These are phyloP conservation scores for Gaeumannomyces tritici DNA, from an alignment of 2,329 filamentous ascomycete species.

Conservation along the genomic window DNA sequence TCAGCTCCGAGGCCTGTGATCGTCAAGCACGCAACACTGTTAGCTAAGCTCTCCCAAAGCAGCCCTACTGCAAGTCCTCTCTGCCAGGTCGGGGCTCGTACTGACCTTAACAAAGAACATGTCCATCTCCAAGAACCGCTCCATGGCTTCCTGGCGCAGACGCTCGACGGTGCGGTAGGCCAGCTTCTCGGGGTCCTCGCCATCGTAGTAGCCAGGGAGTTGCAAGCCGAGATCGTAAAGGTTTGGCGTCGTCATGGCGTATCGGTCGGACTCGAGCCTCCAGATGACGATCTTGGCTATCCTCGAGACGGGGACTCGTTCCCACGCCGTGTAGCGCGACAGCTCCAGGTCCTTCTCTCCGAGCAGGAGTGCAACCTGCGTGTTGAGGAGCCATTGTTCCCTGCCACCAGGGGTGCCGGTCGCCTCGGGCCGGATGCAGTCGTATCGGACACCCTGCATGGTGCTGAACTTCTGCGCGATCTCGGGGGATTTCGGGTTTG, in stretches of 20 bases:
- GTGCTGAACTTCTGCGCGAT: conserved; percentile 45
- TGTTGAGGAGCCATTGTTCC: conserved; percentile 58
- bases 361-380: conserved; percentile 51
- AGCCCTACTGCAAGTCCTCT: conserved; percentile 9
- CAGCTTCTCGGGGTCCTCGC: conserved; percentile 32
- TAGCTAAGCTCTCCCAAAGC: not conserved
- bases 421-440: conserved; percentile 46
- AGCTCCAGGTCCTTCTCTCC: conserved; percentile 55
- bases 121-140: conserved; percentile 46
- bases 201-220: conserved; percentile 41
- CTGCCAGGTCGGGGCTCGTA: not conserved
- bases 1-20: conserved; percentile 48
- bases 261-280: conserved; percentile 46
- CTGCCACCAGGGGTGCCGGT: conserved; percentile 46
- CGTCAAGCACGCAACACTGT: not conserved
- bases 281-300: conserved; percentile 51
- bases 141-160: conserved; percentile 38
- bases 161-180: conserved; percentile 31
- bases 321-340: conserved; percentile 51
- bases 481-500: conserved; percentile 39
- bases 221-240: conserved; percentile 44
- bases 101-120: conserved; percentile 58
- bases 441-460: conserved; percentile 53
- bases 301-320: conserved; percentile 39
- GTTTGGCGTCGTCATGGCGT: conserved; percentile 39